These are phyloP conservation scores for Hypocreales sp. DNA, from an alignment of 2,329 filamentous ascomycete species.

Conservation along the genomic window DNA sequence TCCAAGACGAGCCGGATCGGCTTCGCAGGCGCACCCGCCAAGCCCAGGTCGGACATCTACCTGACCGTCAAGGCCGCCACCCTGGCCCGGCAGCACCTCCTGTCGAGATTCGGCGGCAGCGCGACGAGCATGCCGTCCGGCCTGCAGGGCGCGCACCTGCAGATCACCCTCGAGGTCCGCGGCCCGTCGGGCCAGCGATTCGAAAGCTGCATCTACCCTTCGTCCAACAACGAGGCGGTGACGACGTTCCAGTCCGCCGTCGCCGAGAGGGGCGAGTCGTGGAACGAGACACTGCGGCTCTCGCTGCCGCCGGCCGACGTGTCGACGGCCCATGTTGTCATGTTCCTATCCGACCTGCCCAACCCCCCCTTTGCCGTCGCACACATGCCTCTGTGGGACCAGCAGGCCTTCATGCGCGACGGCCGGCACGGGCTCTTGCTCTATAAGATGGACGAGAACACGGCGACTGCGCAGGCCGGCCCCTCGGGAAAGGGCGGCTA, in stretches of 20 bases:
- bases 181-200: constrained; percentile 65
- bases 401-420: constrained; percentile 78
- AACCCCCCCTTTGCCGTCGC: constrained; percentile 81
- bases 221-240: constrained; percentile 62
- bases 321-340: constrained; percentile 66
- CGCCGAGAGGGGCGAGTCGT: constrained; percentile 61
- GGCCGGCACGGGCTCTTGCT: constrained; percentile 67
- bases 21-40: constrained; percentile 82
- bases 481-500: constrained; percentile 70
- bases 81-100: constrained; percentile 58
- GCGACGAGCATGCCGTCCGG: constrained; percentile 52
- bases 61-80: constrained; percentile 67
- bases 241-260: constrained; percentile 84
- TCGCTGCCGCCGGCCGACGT: constrained; percentile 69
- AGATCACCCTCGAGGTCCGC: constrained; percentile 80
- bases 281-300: constrained; percentile 79
- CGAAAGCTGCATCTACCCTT: constrained; percentile 74
- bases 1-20: constrained; percentile 76
- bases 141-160: constrained; percentile 56
- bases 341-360: constrained; percentile 78
- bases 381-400: constrained; percentile 88
- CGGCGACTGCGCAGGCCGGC: constrained; percentile 48
- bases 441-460: constrained; percentile 87
- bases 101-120: constrained; percentile 56
- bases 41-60: constrained; percentile 86